Conservation (phyloP, 2,329 filamentous ascomycete genomes). For the Cercospora zeae-maydis region DNA sequence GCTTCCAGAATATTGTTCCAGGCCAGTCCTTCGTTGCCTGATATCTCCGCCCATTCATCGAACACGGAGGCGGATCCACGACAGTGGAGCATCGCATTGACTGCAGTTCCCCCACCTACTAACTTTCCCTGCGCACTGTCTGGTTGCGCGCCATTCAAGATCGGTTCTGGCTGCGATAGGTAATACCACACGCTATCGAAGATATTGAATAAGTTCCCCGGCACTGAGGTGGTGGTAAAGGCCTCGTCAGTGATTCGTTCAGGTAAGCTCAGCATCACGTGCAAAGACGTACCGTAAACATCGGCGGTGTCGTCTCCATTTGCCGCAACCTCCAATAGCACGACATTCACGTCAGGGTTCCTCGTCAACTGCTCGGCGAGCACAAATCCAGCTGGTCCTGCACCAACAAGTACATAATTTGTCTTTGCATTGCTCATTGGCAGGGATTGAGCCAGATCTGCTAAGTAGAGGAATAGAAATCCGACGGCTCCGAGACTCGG, state of each 20-base stretch:
- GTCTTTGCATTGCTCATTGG: neutral
- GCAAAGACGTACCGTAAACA: neutral
- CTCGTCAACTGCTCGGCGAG: neutral
- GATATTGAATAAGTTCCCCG: neutral
- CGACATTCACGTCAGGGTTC: neutral
- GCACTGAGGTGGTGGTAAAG: neutral
- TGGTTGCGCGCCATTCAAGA: constrained; percentile 7
- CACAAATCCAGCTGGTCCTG: neutral
- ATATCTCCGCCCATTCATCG: constrained; percentile 16
- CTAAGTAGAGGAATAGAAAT: neutral
- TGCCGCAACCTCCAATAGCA: neutral
- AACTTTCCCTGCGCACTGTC: constrained; percentile 2
- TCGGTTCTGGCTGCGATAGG: constrained; percentile 6
- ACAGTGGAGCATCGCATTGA: constrained; percentile 15
- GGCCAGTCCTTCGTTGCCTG: constrained; percentile 7
- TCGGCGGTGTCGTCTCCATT: neutral
- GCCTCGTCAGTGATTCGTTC: neutral
- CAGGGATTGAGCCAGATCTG: neutral
- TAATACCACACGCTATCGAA: constrained; percentile 10
- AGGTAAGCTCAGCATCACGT: neutral
- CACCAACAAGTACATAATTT: neutral
- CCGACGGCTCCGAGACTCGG: neutral
- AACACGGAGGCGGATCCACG: constrained; percentile 13
- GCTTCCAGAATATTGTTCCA: constrained; percentile 7
- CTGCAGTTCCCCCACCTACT: constrained; percentile 12